Percentiles rank a stretch among this genome's conserved stretches.
Evolutionary conservation across 73 alveolate genomes (phyloP).

Genomic region (Paramecium primaurelia): DNA sequence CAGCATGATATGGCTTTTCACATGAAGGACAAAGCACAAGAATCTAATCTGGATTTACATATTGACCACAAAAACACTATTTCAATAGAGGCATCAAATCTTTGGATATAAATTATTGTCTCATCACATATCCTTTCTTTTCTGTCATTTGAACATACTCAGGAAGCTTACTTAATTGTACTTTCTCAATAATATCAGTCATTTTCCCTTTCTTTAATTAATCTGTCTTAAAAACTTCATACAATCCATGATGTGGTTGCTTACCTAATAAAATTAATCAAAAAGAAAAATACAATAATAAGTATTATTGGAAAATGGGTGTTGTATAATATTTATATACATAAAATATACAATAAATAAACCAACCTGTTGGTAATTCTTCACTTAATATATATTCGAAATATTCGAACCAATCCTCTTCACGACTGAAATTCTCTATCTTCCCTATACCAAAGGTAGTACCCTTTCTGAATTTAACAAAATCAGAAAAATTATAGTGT

Average conservation of each 20-base stretch:
- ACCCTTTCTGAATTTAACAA: background rate
- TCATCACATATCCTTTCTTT: background rate
- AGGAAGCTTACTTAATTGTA: background rate
- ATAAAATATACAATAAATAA: background rate
- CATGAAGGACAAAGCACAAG: background rate
- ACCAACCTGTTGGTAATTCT: constrained; percentile 44
- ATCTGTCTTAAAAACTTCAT: constrained; percentile 45
- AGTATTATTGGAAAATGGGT: background rate
- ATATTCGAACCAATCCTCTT: constrained; percentile 43
- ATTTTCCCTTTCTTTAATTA: background rate
- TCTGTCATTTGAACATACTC: background rate
- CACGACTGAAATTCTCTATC: constrained; percentile 14
- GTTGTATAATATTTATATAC: background rate
- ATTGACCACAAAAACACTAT: background rate
- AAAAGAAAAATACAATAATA: constrained; percentile 9
- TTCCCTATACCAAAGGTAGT: background rate
- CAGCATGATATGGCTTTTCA: constrained; percentile 13
- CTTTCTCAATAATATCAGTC: background rate
- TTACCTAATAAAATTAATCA: constrained; percentile 17
- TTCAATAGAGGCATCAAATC: background rate
- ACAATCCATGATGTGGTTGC: constrained; percentile 34
- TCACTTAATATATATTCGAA: background rate
- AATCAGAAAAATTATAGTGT: constrained; percentile 28
- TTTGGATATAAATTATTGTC: background rate
- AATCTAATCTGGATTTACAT: background rate